Evolutionary conservation across 2,329 filamentous ascomycete species (phyloP).

Genomic region (Exophiala calicioides): DNA sequence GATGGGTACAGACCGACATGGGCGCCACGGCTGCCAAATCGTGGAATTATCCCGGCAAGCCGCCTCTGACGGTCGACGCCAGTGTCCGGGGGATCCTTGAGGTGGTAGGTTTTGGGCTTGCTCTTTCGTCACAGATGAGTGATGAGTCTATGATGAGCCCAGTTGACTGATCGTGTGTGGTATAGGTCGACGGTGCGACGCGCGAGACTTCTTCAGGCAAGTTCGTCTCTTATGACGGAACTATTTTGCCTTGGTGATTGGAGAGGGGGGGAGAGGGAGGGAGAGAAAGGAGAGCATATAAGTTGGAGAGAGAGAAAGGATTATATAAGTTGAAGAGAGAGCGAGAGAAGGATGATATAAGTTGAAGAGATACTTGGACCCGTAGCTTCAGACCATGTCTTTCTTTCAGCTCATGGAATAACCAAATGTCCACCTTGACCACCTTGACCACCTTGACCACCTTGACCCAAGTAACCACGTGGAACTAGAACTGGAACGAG

Average conservation of each 20-base stretch:
- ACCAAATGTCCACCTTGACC: no score
- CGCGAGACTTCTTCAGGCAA: slow-evolving; percentile 38
- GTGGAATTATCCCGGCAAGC: slow-evolving; percentile 35
- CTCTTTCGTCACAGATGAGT: background rate
- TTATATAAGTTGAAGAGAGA: background rate
- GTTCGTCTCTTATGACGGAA: slow-evolving; percentile 37
- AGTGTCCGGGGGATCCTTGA: slow-evolving; percentile 38
- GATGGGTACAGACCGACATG: slow-evolving; percentile 37
- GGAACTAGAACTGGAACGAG: no score
- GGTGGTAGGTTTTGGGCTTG: slow-evolving; percentile 22
- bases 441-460: no score
- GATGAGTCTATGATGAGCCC: background rate
- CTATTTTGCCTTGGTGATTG: slow-evolving; percentile 30
- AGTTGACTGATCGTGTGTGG: no score
- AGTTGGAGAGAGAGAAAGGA: background rate
- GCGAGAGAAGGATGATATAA: no score
- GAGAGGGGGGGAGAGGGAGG: background rate
- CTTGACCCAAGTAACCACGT: no score
- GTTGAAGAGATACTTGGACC: no score
- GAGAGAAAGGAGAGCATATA: background rate
- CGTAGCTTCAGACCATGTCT: no score
- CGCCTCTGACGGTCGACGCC: slow-evolving; percentile 36
- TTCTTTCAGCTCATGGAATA: no score
- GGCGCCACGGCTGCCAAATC: slow-evolving; percentile 37
- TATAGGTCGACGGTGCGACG: slow-evolving; percentile 39